These are phyloP conservation scores for Fagopyrum esculentum DNA, from an alignment of 148 eudicot genomes.

Conservation along the genomic window DNA sequence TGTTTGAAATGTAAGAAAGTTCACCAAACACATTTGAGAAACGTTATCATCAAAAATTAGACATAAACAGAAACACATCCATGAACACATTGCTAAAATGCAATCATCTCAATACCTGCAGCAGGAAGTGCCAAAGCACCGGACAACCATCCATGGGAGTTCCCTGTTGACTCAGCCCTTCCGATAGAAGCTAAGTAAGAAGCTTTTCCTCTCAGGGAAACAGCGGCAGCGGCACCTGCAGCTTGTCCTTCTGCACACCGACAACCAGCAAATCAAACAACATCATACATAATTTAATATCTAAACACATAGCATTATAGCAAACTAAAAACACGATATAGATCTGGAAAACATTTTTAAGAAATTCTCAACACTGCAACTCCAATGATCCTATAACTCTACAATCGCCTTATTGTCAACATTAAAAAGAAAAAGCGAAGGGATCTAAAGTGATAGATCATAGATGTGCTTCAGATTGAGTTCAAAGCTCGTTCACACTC, in stretches of 20 bases:
- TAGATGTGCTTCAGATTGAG: slow-evolving; percentile 7
- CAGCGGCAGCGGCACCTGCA: slow-evolving; percentile 54
- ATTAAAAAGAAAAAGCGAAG: not conserved
- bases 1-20: not conserved
- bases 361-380: not conserved
- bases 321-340: not conserved
- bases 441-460: not conserved
- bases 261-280: not conserved
- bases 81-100: not conserved
- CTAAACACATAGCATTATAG: not conserved
- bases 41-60: not conserved
- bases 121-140: slow-evolving; percentile 77
- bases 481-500: not conserved
- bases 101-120: slow-evolving; percentile 48
- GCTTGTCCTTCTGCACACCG: slow-evolving; percentile 52
- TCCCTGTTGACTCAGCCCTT: slow-evolving; percentile 36
- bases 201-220: slow-evolving; percentile 55
- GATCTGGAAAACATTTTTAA: not conserved
- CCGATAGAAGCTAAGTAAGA: slow-evolving; percentile 52
- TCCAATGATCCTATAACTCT: not conserved
- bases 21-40: not conserved
- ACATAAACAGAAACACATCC: not conserved
- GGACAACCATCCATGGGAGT: slow-evolving; percentile 54
- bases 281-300: not conserved
- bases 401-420: not conserved